Percentiles rank a stretch among this genome's conserved stretches.
These are phyloP conservation scores for Aspergillus proliferans DNA, from an alignment of 2,329 filamentous ascomycete genomes.

Conservation along the genomic window DNA sequence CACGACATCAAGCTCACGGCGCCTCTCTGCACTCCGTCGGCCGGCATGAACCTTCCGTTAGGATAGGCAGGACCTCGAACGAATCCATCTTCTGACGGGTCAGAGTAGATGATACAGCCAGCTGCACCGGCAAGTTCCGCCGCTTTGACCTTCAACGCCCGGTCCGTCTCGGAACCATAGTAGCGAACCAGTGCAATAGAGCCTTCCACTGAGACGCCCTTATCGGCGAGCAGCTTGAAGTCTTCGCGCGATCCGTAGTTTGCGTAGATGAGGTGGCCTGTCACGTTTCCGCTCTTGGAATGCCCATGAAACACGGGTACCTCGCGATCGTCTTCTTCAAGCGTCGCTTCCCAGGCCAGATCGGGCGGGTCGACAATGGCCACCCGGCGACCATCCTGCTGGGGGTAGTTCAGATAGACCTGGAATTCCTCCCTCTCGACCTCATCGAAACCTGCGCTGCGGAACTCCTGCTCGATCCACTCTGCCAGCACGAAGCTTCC, in stretches of 20 bases:
- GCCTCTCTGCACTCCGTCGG: slow-evolving; percentile 75
- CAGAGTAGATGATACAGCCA: slow-evolving; percentile 88
- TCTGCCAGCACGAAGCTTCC: slow-evolving; percentile 81
- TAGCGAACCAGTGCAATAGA: slow-evolving; percentile 80
- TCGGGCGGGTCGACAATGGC: slow-evolving; percentile 69
- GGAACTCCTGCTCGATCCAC: slow-evolving; percentile 75
- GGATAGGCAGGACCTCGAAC: slow-evolving; percentile 66
- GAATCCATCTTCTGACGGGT: slow-evolving; percentile 80
- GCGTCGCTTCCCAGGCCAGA: slow-evolving; percentile 66
- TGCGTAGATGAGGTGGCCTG: slow-evolving; percentile 79
- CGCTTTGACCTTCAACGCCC: slow-evolving; percentile 78
- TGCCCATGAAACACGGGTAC: slow-evolving; percentile 81
- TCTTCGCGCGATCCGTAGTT: slow-evolving; percentile 86
- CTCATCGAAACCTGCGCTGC: slow-evolving; percentile 64
- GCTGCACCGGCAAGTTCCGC: slow-evolving; percentile 79
- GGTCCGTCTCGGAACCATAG: slow-evolving; percentile 66
- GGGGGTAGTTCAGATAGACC: slow-evolving; percentile 91
- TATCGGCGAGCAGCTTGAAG: slow-evolving; percentile 65
- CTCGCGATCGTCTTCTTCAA: slow-evolving; percentile 78
- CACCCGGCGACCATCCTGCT: slow-evolving; percentile 66
- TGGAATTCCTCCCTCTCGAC: slow-evolving; percentile 72
- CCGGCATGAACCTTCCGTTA: slow-evolving; percentile 70
- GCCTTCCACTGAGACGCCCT: slow-evolving; percentile 66
- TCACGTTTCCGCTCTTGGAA: slow-evolving; percentile 79
- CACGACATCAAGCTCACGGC: slow-evolving; percentile 74